Percentiles rank a stretch among this genome's conserved stretches.
Conservation (phyloP, 2,329 filamentous ascomycete genomes). For the Biscogniauxia mediterranea region DNA sequence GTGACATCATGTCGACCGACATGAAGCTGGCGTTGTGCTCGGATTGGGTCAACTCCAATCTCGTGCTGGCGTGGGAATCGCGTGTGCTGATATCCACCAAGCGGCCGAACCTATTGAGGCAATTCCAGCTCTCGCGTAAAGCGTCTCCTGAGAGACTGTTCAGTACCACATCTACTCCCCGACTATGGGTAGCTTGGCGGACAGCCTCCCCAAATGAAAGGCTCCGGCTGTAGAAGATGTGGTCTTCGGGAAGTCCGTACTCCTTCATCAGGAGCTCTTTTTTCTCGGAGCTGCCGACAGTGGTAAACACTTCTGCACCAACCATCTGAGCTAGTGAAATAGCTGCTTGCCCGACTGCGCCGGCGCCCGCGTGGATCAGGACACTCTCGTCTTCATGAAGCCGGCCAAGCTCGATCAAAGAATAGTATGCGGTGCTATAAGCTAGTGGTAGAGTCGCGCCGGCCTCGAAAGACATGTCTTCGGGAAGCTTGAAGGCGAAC, state of each 20-base stretch:
- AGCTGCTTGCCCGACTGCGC: slow-evolving; percentile 31
- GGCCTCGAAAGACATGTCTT: slow-evolving; percentile 28
- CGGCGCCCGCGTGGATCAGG: slow-evolving; percentile 29
- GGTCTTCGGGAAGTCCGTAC: slow-evolving; percentile 25
- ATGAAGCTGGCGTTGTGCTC: slow-evolving; percentile 46
- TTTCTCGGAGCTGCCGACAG: slow-evolving; percentile 28
- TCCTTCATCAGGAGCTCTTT: slow-evolving; percentile 31
- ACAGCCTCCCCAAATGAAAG: slow-evolving; percentile 26
- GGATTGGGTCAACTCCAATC: slow-evolving; percentile 49
- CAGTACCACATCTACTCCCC: slow-evolving; percentile 28
- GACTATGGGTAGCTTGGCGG: slow-evolving; percentile 21
- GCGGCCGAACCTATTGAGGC: slow-evolving; percentile 31
- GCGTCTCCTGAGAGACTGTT: slow-evolving; percentile 30
- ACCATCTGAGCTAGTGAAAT: slow-evolving; percentile 30
- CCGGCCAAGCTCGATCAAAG: slow-evolving; percentile 27
- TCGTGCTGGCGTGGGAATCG: slow-evolving; percentile 27
- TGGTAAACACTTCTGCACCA: slow-evolving; percentile 29
- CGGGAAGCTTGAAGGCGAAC: slow-evolving; percentile 30
- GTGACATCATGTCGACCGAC: slow-evolving; percentile 44
- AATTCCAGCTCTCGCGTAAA: slow-evolving; percentile 31
- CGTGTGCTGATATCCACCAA: slow-evolving; percentile 29
- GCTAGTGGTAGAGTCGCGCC: slow-evolving; percentile 29
- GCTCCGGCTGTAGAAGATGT: slow-evolving; percentile 30
- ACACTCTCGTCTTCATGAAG: slow-evolving; percentile 27
- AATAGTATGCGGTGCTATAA: slow-evolving; percentile 29